Conservation (phyloP, 2,329 filamentous ascomycete genomes). For the Cercospora nicotianae region DNA sequence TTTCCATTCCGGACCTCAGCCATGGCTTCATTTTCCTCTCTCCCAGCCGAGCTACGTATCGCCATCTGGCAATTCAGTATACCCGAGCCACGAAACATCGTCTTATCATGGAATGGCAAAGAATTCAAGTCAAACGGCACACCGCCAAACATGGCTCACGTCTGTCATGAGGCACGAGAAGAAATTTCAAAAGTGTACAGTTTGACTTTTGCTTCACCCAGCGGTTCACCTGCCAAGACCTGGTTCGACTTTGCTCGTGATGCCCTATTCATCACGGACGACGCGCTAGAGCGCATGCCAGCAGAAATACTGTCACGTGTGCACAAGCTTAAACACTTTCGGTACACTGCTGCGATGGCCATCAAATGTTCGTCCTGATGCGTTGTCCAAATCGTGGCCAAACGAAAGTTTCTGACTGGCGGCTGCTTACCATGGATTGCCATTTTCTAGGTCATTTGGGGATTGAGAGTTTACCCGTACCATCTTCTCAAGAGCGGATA, state of each 20-base stretch:
- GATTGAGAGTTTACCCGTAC: neutral
- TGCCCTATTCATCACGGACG: conserved; percentile 20
- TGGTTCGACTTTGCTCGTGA: conserved; percentile 19
- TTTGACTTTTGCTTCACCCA: conserved; percentile 16
- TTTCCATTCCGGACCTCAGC: neutral
- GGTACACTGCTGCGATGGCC: conserved; percentile 18
- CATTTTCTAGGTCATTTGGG: conserved; percentile 3
- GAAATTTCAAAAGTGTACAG: conserved; percentile 17
- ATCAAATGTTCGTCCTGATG: conserved; percentile 21
- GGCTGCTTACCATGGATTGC: neutral
- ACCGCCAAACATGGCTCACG: conserved; percentile 18
- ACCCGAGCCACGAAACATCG: conserved; percentile 19
- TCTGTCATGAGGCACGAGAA: conserved; percentile 21
- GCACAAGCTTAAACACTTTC: conserved; percentile 18
- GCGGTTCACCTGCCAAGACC: conserved; percentile 5
- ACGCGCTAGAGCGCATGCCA: conserved; percentile 10
- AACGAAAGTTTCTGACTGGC: neutral
- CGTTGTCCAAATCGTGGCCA: neutral
- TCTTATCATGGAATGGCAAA: conserved; percentile 19
- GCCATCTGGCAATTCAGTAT: conserved; percentile 22
- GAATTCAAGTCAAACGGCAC: conserved; percentile 16
- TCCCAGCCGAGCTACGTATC: conserved; percentile 23
- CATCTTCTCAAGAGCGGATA: neutral
- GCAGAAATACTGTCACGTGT: neutral
- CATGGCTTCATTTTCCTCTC: conserved; percentile 20